phyloP scores from a whole-genome alignment of 805 yeast genomes.

The Ascoidea tarda region DNA sequence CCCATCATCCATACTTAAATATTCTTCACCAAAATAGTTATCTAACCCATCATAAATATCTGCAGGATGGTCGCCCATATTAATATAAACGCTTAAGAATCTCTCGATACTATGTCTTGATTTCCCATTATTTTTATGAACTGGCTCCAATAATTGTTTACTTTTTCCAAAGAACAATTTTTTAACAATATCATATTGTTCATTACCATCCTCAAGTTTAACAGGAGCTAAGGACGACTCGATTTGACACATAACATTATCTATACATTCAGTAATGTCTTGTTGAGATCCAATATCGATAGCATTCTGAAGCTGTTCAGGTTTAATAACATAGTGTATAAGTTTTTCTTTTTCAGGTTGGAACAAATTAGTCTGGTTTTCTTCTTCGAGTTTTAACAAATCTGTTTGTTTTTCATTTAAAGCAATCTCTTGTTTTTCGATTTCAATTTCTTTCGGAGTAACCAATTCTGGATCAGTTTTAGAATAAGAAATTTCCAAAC shows the following conservation, averaged over 20 bases:
- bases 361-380: slow-evolving; percentile 18
- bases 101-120: slow-evolving; percentile 51
- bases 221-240: slow-evolving; percentile 76
- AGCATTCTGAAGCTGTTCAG: slow-evolving; percentile 61
- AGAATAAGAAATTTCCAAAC: background rate
- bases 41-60: slow-evolving; percentile 87
- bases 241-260: slow-evolving; percentile 80
- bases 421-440: slow-evolving; percentile 1
- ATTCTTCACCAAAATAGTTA: slow-evolving; percentile 61
- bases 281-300: slow-evolving; percentile 83
- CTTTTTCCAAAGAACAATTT: slow-evolving; percentile 76
- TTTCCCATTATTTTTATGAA: slow-evolving; percentile 18
- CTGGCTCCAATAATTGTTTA: slow-evolving; percentile 57
- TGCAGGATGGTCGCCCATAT: slow-evolving; percentile 78
- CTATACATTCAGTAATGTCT: slow-evolving; percentile 95
- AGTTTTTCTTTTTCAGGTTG: slow-evolving; percentile 3
- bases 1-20: slow-evolving; percentile 52
- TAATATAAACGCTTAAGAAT: slow-evolving; percentile 69
- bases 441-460: background rate
- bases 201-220: slow-evolving; percentile 44
- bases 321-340: slow-evolving; percentile 20
- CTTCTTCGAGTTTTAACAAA: slow-evolving; percentile 3
- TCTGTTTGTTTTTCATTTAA: slow-evolving; percentile 5
- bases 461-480: background rate
- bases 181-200: slow-evolving; percentile 74